phyloP scores from a whole-genome alignment of 495 filamentous ascomycete species.

The Daldinia childiae region DNA sequence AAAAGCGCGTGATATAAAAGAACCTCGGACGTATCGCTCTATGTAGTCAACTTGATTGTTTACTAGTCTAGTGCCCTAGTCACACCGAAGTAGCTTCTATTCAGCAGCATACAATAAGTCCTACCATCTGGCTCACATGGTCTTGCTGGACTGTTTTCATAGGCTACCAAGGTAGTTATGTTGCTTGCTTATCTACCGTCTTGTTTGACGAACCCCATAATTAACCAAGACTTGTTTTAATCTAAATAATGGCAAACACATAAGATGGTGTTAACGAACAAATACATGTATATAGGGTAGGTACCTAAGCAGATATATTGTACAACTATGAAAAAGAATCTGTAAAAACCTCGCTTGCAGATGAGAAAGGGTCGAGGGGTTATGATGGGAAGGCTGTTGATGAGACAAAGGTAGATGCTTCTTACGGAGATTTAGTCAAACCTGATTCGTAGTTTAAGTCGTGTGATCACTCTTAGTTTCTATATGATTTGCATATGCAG shows the following conservation, averaged over 20 bases:
- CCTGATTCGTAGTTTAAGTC: background rate
- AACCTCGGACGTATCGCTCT: background rate
- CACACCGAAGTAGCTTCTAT: background rate
- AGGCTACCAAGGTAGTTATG: background rate
- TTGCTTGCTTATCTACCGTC: background rate
- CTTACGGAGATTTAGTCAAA: background rate
- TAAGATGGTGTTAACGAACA: background rate
- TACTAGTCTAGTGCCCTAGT: background rate
- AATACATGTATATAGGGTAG: background rate
- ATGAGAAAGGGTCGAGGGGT: background rate
- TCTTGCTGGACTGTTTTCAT: background rate
- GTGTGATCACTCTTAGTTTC: background rate
- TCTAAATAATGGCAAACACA: background rate
- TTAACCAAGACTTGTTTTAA: background rate
- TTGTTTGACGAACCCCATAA: background rate
- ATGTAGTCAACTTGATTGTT: background rate
- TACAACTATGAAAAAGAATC: background rate
- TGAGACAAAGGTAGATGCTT: background rate
- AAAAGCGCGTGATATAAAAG: background rate
- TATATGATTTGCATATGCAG: background rate
- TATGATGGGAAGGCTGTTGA: background rate
- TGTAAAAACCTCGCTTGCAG: background rate
- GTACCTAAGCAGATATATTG: background rate
- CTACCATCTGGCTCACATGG: background rate
- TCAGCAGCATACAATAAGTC: background rate